Conservation (phyloP, 306 rosid species). For the Trifolium pratense region DNA sequence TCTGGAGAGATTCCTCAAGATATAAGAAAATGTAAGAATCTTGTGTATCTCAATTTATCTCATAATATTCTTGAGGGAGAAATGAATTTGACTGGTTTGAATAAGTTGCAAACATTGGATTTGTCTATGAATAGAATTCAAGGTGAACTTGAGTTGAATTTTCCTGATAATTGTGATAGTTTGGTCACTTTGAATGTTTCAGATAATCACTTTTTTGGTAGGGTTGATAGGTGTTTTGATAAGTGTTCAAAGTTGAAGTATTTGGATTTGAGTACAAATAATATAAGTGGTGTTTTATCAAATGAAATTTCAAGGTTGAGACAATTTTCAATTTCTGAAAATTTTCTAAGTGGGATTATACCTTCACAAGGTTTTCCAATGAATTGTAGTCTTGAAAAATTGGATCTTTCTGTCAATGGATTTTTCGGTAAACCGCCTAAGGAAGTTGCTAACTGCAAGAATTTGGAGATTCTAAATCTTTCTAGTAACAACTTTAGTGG, state of each 20-base stretch:
- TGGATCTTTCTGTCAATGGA: constrained; percentile 69
- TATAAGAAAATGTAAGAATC: constrained; percentile 58
- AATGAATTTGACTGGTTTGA: constrained; percentile 64
- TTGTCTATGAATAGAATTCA: constrained; percentile 63
- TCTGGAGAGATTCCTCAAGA: constrained; percentile 60
- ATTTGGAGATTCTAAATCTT: constrained; percentile 53
- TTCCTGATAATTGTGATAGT: constrained; percentile 65
- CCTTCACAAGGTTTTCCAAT: constrained; percentile 48
- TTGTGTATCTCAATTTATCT: constrained; percentile 69
- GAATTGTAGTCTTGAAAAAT: constrained; percentile 56
- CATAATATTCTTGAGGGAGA: constrained; percentile 63
- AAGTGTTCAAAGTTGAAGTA: constrained; percentile 60
- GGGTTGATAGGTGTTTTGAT: constrained; percentile 57
- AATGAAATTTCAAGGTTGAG: constrained; percentile 60
- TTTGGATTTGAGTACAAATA: constrained; percentile 79
- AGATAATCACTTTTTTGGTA: constrained; percentile 62
- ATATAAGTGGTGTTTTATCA: constrained; percentile 64
- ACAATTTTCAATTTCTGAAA: constrained; percentile 69
- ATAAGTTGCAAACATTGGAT: constrained; percentile 60
- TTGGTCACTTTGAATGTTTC: constrained; percentile 71
- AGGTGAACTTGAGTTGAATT: constrained; percentile 58
- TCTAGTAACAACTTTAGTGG: constrained; percentile 66
- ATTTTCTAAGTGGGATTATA: constrained; percentile 57
- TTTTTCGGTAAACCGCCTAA: constrained; percentile 58
- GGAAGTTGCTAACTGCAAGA: constrained; percentile 65